Conservation (phyloP, 164 flowering plant species). For the Stephania yunnanensis region DNA sequence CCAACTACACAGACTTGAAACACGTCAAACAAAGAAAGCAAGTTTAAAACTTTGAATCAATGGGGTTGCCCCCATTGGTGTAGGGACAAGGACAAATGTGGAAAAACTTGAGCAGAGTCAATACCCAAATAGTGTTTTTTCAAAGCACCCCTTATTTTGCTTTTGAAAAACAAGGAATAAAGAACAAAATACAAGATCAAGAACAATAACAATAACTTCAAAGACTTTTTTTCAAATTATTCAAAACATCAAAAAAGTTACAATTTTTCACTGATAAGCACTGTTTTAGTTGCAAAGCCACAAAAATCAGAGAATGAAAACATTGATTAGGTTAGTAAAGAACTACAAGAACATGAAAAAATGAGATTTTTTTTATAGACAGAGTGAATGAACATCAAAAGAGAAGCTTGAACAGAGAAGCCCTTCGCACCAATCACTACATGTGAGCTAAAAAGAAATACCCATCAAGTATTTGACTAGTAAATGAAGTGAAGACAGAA, state of each 20-base stretch:
- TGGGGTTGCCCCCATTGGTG: background rate
- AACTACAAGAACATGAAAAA: background rate
- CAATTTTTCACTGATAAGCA: background rate
- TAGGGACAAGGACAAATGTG: background rate
- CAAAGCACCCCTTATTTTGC: background rate
- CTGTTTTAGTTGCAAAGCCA: background rate
- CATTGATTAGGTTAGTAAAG: background rate
- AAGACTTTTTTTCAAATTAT: background rate
- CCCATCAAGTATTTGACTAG: background rate
- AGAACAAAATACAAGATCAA: background rate
- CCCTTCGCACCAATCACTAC: background rate
- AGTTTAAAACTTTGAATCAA: background rate
- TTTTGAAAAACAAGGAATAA: background rate
- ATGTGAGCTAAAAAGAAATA: background rate
- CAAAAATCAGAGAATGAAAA: background rate
- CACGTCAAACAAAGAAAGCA: background rate
- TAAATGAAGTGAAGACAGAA: slow-evolving; percentile 5
- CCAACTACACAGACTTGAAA: background rate
- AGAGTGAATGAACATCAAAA: background rate
- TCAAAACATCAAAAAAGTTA: background rate
- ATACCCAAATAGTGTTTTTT: background rate
- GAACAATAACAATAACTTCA: background rate
- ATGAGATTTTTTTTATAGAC: background rate
- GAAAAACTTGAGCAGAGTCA: background rate
- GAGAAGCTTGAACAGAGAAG: background rate